Base-by-base conservation (phyloP, 192 early-diverging fungal genomes). In the Cladochytrium replicatum region DNA sequence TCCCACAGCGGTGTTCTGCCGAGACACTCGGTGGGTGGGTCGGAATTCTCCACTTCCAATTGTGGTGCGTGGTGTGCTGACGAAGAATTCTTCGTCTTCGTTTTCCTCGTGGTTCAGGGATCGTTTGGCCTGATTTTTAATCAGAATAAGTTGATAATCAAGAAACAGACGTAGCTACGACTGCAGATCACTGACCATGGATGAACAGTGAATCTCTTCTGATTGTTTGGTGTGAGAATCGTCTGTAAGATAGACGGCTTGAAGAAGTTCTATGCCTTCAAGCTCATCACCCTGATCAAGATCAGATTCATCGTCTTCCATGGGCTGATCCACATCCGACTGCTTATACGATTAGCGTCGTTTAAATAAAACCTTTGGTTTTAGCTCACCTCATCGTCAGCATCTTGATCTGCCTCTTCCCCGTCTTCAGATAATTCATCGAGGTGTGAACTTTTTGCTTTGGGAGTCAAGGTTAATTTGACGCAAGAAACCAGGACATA, bases 371-470 rank as follows among this genome's bases (percentile, higher is more conserved):
- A n/a, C 17, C 17, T 9, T 44, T 17, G 11, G 11, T 44, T 17
- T 17, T 29, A 9, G 31, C 11, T 34, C 21, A 34, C 21, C 11
- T 63, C 68, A 4, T 70, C 70, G 1, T 72, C 63, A 32, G 64
- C 57, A 4, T 66, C 48, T 11, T 39, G 32, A 34, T 74, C 67
- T 53, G 64, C 64, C 41, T 70, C 71, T 23, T 67, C 64, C 8
- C 61, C 71, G 42, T 70, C 71, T 29, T 61, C 69, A 11, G 60
- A 62, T 3, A 63, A 25, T 11, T 28, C 39, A 29, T 71, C 69
- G 15, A 48, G 22, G 13, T 6, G 6, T 24, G 5, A 25, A 51
- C 5, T 27, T 11, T 21, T 31, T 24, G 23, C 51, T 22, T 22
- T 4, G 17, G 45, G 8, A 5, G 17, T 47, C n/a, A 7, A 21